Conservation (phyloP, 179 eudicot species). For the Amaranthus tricolor region DNA sequence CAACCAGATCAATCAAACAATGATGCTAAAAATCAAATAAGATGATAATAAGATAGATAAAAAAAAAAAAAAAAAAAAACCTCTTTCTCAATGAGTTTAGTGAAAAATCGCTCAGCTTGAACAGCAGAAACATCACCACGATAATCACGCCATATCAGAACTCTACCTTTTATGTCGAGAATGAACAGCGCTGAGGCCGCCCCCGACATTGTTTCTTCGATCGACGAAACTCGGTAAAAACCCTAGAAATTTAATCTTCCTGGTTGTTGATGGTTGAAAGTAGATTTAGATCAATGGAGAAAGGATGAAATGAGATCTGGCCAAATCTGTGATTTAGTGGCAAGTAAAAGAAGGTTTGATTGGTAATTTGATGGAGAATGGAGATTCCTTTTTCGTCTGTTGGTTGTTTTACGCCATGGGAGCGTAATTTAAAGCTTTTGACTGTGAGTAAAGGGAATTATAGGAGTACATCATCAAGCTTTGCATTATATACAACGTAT, state of each 20-base stretch:
- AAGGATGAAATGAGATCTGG: constrained; percentile 14
- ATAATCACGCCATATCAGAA: constrained; percentile 85
- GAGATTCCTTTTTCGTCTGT: not conserved
- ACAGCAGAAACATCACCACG: constrained; percentile 80
- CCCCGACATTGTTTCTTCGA: constrained; percentile 55
- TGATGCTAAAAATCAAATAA: not conserved
- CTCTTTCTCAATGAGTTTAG: constrained; percentile 90
- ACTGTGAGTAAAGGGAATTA: not conserved
- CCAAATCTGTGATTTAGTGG: not conserved
- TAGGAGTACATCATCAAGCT: not conserved
- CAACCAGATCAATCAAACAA: constrained; percentile 18
- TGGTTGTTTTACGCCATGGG: constrained; percentile 9
- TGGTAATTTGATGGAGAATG: not conserved
- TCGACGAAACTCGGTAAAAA: constrained; percentile 15
- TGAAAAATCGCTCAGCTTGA: constrained; percentile 83
- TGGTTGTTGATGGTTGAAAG: not conserved
- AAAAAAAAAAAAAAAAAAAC: constrained; percentile 25
- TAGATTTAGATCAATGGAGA: constrained; percentile 5
- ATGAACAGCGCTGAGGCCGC: constrained; percentile 97
- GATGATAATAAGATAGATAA: not conserved
- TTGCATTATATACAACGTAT: not conserved
- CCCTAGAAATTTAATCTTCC: constrained; percentile 10
- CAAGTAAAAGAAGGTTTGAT: not conserved
- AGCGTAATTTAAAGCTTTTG: constrained; percentile 11
- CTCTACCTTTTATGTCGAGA: constrained; percentile 90